Evolutionary conservation across 257 asterid genomes (phyloP), one percentile per base, ranked within the genome.

Genomic region (Rauvolfia tetraphylla): DNA sequence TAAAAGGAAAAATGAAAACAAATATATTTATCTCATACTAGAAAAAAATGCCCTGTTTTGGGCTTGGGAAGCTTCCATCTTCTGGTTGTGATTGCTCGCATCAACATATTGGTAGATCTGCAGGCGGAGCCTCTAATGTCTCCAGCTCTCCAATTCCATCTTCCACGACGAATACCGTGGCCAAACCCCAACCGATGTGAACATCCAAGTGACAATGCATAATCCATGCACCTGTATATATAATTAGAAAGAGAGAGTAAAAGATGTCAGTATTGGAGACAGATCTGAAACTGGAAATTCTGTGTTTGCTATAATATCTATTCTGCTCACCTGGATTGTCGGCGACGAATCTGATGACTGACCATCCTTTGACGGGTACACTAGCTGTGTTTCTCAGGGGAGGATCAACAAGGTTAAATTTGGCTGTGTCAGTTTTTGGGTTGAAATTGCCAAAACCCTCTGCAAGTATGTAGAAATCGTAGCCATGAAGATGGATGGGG

Each of bases 151-250:
- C 91, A 51, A 84, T 86, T 56, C 98, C 98, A 69, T 93, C 85
- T 58, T 88, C 95, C 39, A 93, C 98, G 0, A 93, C 22, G 88
- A 93, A 91, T 34, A 89, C 88, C 91, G 83, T 93, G 3, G 97
- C 97, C 84, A 91, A 79, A 59, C 98, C 98, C 98, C 97, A 93
- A 0, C 74, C 77, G 29, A 90, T 87, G 73, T 93, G 98, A 56
- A 88, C 96, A 82, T 91, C 98, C 93, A 93, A 85, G 85, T 93
- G 98, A 81, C 97, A 93, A 68, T 93, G 98, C 92, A 93, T 51
- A 68, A 93, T 17, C 98, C 98, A 93, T 5, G 88, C 88, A 53
- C 98, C 97, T 93, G 82, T 82, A 79, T 46, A 49, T 0, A 15
- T 49, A 49, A 7, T 1, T 7, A 29, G 4, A 34, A 69, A 7